phyloP scores from a whole-genome alignment of 2,329 filamentous ascomycete genomes.

The Juglanconis oblonga region DNA sequence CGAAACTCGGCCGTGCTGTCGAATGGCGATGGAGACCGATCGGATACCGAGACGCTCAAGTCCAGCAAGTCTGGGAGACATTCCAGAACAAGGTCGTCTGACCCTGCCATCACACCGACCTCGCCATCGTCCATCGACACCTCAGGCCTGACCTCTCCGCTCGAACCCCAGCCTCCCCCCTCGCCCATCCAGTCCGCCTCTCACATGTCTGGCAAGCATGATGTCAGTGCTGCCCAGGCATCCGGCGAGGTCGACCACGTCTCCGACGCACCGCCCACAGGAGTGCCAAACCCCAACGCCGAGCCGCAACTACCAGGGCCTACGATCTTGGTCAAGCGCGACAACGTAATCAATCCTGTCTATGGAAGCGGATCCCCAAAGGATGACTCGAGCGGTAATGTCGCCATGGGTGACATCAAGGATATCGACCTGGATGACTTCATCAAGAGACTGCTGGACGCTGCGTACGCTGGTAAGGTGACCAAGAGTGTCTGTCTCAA shows the following conservation, averaged over 20 bases:
- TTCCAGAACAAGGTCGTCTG: slow-evolving; percentile 44
- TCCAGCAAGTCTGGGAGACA: slow-evolving; percentile 61
- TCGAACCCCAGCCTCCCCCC: slow-evolving; percentile 65
- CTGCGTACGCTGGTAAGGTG: slow-evolving; percentile 92
- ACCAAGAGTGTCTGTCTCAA: slow-evolving; percentile 97
- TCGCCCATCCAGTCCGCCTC: slow-evolving; percentile 80
- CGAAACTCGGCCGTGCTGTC: slow-evolving; percentile 68
- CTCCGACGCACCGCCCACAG: slow-evolving; percentile 81
- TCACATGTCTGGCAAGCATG: slow-evolving; percentile 69
- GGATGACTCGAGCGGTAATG: slow-evolving; percentile 45
- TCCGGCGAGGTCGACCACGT: slow-evolving; percentile 92
- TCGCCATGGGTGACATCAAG: slow-evolving; percentile 89
- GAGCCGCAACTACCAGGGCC: slow-evolving; percentile 71
- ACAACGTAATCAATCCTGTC: slow-evolving; percentile 67
- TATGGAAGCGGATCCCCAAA: slow-evolving; percentile 43
- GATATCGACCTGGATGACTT: slow-evolving; percentile 94
- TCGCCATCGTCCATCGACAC: slow-evolving; percentile 41
- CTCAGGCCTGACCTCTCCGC: slow-evolving; percentile 40
- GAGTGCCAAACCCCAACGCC: slow-evolving; percentile 55
- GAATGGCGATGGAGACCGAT: slow-evolving; percentile 65
- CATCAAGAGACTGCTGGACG: slow-evolving; percentile 90
- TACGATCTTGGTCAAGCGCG: slow-evolving; percentile 83
- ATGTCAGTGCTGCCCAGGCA: slow-evolving; percentile 76
- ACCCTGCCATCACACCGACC: slow-evolving; percentile 38
- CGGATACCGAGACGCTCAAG: slow-evolving; percentile 72